phyloP scores from a whole-genome alignment of 73 alveolate species.

The Uronychia setigera region DNA sequence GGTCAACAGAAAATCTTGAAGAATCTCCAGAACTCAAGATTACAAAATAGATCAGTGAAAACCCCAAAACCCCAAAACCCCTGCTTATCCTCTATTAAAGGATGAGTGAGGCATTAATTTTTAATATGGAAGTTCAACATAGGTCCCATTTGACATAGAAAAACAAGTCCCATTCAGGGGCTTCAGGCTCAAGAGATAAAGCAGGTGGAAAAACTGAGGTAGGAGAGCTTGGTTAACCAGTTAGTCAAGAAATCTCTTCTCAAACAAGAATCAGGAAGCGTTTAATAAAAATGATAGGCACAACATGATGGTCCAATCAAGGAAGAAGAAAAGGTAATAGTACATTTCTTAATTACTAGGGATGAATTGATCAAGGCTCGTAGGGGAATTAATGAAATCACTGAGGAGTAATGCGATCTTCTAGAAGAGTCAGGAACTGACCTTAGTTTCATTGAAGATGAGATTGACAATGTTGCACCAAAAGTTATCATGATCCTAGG shows the following conservation, averaged over 20 bases:
- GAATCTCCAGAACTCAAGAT: too few relatives aligned
- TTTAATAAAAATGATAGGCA: slow-evolving; percentile 36
- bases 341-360: neutral
- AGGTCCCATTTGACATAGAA: slow-evolving; percentile 38
- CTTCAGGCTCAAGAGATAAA: slow-evolving; percentile 10
- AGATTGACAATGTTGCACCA: slow-evolving; percentile 47
- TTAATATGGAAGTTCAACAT: slow-evolving; percentile 38
- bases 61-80: too few relatives aligned
- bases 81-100: too few relatives aligned
- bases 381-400: slow-evolving; percentile 19
- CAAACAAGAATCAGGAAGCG: neutral
- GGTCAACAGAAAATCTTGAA: too few relatives aligned
- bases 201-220: slow-evolving; percentile 44
- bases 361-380: slow-evolving; percentile 46
- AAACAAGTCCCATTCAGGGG: slow-evolving; percentile 51
- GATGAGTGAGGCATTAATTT: neutral
- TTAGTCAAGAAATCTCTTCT: neutral
- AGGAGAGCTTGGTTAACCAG: neutral
- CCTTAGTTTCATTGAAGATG: slow-evolving; percentile 26
- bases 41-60: too few relatives aligned
- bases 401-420: slow-evolving; percentile 11
- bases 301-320: slow-evolving; percentile 19
- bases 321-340: slow-evolving; percentile 44
- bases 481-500: slow-evolving; percentile 33
- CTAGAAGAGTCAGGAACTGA: slow-evolving; percentile 15